Evolutionary conservation across 2,329 filamentous ascomycete genomes (phyloP).

Genomic region (Alternaria gansuensis): DNA sequence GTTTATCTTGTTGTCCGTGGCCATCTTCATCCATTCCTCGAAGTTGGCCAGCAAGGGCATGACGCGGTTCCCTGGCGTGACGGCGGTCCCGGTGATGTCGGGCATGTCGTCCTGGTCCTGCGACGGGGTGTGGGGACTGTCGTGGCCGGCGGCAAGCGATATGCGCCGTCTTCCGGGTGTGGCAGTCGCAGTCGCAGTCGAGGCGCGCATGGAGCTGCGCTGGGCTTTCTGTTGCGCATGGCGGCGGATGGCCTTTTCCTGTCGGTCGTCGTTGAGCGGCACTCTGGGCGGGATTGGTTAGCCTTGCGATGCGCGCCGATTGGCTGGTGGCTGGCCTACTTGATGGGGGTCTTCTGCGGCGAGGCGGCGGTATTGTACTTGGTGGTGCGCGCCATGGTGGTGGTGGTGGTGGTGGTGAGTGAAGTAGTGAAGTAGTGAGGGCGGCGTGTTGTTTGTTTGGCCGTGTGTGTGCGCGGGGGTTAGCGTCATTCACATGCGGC

Average conservation of each 20-base stretch:
- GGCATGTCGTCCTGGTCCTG: constrained; percentile 63
- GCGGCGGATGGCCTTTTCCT: constrained; percentile 88
- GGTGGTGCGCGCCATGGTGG: constrained; percentile 64
- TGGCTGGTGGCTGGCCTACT: constrained; percentile 26
- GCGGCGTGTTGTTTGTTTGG: constrained; percentile 32
- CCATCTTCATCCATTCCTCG: constrained; percentile 99
- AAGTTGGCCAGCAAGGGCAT: constrained; percentile 95
- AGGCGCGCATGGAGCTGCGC: constrained; percentile 88
- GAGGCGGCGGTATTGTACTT: constrained; percentile 57
- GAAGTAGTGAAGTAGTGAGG: not conserved
- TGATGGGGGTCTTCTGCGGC: constrained; percentile 58
- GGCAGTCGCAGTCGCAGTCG: constrained; percentile 66
- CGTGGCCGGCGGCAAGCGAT: constrained; percentile 60
- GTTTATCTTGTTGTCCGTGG: constrained; percentile 96
- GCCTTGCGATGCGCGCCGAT: not conserved
- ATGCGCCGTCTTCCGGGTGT: constrained; percentile 74
- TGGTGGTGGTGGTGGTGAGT: no score
- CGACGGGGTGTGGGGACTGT: constrained; percentile 61
- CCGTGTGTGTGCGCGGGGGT: not conserved
- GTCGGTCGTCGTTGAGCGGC: constrained; percentile 92
- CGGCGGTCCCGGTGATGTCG: constrained; percentile 73
- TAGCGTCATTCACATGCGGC: not conserved
- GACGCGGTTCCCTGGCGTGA: constrained; percentile 92
- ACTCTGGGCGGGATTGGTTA: constrained; percentile 67
- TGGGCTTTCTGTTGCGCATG: constrained; percentile 89